These are phyloP conservation scores for Striga asiatica DNA, from an alignment of 257 asterid genomes.

Conservation along the genomic window DNA sequence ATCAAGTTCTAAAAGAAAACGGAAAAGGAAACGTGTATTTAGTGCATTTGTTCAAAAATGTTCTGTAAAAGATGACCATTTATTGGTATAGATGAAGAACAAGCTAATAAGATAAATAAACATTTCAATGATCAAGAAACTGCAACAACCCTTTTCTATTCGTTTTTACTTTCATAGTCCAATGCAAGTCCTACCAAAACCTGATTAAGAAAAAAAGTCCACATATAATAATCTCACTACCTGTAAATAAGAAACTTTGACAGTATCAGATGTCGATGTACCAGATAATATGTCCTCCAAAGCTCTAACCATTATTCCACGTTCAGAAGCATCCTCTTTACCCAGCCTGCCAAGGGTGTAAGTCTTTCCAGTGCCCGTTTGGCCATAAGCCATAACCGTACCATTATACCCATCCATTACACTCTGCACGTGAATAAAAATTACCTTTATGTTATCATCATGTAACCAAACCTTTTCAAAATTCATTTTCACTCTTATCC, in stretches of 20 bases:
- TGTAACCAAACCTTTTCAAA: no score
- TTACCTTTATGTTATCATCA: background rate
- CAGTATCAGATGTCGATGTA: constrained; percentile 47
- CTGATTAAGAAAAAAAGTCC: background rate
- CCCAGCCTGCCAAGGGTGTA: constrained; percentile 75
- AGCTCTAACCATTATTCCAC: constrained; percentile 93
- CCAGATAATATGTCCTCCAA: constrained; percentile 56
- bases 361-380: constrained; percentile 93
- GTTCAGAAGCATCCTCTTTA: constrained; percentile 63
- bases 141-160: no score
- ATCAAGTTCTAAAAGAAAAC: no score
- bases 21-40: no score
- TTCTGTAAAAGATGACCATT: no score
- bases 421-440: constrained; percentile 48
- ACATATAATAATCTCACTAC: constrained; percentile 22
- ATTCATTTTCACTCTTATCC: background rate
- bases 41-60: no score
- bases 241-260: constrained; percentile 80
- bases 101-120: no score
- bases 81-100: no score
- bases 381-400: constrained; percentile 89
- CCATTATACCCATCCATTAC: constrained; percentile 87
- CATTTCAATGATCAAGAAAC: no score
- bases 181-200: no score
- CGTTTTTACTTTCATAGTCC: no score